These are phyloP conservation scores for Lentinula sp. DNA, from an alignment of 768 basidiomycete species.

Conservation along the genomic window DNA sequence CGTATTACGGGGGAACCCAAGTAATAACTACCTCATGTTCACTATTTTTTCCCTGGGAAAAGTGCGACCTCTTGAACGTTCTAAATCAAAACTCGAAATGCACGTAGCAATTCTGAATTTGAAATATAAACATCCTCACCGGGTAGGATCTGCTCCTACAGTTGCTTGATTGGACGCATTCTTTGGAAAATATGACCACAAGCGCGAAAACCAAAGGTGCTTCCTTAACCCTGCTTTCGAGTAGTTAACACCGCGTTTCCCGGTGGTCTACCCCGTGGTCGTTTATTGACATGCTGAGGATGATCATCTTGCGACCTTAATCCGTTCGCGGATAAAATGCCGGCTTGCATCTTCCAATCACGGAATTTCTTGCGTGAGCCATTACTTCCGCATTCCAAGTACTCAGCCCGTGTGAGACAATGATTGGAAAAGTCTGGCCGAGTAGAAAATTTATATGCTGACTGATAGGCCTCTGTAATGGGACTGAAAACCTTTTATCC, in stretches of 20 bases:
- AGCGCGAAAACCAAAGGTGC: no score
- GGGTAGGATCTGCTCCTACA: no score
- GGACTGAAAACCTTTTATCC: slow-evolving; percentile 35
- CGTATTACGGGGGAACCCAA: background rate
- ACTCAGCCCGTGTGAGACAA: slow-evolving; percentile 75
- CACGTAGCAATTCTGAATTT: no score
- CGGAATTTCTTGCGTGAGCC: slow-evolving; percentile 73
- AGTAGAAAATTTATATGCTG: slow-evolving; percentile 53
- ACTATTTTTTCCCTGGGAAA: no score
- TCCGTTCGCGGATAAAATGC: background rate
- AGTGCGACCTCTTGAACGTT: no score
- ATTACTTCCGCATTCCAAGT: slow-evolving; percentile 74
- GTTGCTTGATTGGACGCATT: no score
- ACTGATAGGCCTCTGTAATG: slow-evolving; percentile 57
- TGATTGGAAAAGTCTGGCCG: slow-evolving; percentile 42
- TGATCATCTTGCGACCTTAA: background rate
- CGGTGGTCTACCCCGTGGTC: background rate
- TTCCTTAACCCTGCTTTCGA: background rate
- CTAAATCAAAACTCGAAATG: no score
- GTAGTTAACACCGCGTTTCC: background rate
- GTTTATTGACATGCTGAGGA: background rate
- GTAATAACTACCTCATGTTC: background rate
- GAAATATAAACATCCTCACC: no score
- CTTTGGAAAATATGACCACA: no score
- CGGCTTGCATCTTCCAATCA: slow-evolving; percentile 38